Evolutionary conservation across 73 alveolate species (phyloP).

Genomic region (Tetrahymena malaccensis): DNA sequence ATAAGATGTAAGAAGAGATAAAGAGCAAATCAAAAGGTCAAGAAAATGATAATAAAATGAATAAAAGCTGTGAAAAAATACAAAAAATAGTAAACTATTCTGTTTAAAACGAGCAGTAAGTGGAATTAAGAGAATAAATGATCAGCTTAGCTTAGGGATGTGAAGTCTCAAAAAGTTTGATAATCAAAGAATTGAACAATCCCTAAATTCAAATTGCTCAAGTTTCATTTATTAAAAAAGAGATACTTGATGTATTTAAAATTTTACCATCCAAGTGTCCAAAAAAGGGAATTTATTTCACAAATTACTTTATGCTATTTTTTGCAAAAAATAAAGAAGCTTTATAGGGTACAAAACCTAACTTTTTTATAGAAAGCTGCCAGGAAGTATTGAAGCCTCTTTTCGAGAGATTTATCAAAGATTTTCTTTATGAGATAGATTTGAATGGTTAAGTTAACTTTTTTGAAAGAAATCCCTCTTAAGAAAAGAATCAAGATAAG

Average conservation of each 20-base stretch:
- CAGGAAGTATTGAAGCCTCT: not conserved
- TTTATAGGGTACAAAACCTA: not conserved
- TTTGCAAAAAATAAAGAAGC: not conserved
- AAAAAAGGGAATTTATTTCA: not conserved
- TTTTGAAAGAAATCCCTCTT: not conserved
- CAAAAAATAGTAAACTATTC: not conserved
- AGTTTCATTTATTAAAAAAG: not conserved
- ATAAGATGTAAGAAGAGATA: conserved; percentile 1
- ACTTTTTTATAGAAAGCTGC: not conserved
- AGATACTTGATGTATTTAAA: not conserved
- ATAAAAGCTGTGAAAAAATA: not conserved
- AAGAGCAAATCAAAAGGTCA: not conserved
- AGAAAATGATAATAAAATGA: not conserved
- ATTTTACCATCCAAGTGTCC: not conserved
- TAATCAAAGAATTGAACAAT: not conserved
- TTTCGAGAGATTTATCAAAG: not conserved
- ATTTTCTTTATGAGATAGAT: not conserved
- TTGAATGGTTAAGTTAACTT: not conserved
- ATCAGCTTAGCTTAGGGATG: not conserved
- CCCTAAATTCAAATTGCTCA: not conserved
- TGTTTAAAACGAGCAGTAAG: not conserved
- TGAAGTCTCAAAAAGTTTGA: not conserved
- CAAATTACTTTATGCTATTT: not conserved
- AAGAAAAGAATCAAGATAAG: not conserved
- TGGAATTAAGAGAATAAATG: not conserved